Evolutionary conservation across 768 basidiomycete genomes (phyloP).

Genomic region (Hygrophorus russula): DNA sequence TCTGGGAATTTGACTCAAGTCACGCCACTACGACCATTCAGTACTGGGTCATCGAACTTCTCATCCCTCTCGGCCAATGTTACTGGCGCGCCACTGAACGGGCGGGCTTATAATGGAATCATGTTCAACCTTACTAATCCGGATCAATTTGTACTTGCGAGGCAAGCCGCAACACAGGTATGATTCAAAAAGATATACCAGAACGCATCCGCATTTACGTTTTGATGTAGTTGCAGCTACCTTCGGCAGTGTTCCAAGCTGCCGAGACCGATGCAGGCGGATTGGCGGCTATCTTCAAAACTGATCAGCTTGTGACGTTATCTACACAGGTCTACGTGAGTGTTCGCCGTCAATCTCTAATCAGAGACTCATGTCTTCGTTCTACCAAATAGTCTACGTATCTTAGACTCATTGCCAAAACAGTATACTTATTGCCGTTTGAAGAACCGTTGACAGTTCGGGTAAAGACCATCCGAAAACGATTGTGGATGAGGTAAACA

Average conservation of each 20-base stretch:
- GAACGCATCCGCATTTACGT: background rate
- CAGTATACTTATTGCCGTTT: conserved; percentile 36
- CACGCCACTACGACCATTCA: conserved; percentile 26
- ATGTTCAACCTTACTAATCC: conserved; percentile 31
- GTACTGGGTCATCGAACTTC: conserved; percentile 23
- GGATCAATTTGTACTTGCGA: conserved; percentile 27
- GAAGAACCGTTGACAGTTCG: conserved; percentile 25
- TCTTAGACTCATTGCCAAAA: conserved; percentile 36
- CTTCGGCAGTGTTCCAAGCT: conserved; percentile 39
- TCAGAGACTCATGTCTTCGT: background rate
- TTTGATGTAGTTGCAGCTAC: conserved; percentile 24
- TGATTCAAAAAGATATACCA: background rate
- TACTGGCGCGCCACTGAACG: conserved; percentile 31
- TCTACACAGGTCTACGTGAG: conserved; percentile 39
- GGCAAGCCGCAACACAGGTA: conserved; percentile 29
- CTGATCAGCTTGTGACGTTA: conserved; percentile 24
- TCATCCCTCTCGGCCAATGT: conserved; percentile 30
- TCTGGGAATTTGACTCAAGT: conserved; percentile 33
- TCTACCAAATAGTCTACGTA: conserved; percentile 29
- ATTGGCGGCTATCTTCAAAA: conserved; percentile 24
- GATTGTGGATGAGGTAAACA: conserved; percentile 38
- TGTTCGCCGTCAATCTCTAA: conserved; percentile 1
- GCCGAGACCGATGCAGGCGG: conserved; percentile 28
- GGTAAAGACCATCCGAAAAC: conserved; percentile 31
- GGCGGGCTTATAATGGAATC: conserved; percentile 44